A percentile compares a stretch with the other conserved stretches of the same genome.
Conservation (phyloP, 371 early-diverging fungal genomes). For the Mortierella polycephala region DNA sequence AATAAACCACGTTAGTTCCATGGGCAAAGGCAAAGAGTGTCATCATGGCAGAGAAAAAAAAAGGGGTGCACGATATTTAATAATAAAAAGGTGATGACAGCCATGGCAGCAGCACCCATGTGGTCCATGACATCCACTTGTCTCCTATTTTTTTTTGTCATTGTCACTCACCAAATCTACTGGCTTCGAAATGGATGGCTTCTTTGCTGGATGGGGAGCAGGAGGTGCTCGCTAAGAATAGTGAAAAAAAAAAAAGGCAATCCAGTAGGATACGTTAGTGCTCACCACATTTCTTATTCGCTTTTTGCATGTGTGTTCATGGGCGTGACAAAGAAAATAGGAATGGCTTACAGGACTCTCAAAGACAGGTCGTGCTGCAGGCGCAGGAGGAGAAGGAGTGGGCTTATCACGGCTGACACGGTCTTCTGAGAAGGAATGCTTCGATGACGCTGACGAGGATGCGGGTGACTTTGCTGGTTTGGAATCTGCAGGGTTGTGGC, state of each 20-base stretch:
- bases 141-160: conserved; percentile 1
- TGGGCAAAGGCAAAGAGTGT: too few species aligned
- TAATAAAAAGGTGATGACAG: too few species aligned
- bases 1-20: too few species aligned
- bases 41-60: too few species aligned
- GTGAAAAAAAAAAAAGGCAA: background rate
- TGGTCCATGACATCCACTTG: conserved; percentile 10
- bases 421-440: conserved; percentile 25
- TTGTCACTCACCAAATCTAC: conserved; percentile 28
- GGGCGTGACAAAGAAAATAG: background rate
- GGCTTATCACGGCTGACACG: conserved; percentile 26
- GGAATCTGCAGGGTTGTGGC: conserved; percentile 57
- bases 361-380: conserved; percentile 49
- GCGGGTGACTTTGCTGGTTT: too few species aligned
- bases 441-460: too few species aligned
- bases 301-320: background rate
- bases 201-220: conserved; percentile 30
- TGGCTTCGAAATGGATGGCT: conserved; percentile 26
- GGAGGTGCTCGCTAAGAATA: conserved; percentile 40
- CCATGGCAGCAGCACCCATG: too few species aligned
- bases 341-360: conserved; percentile 51
- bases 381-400: conserved; percentile 17
- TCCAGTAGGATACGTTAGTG: conserved; percentile 14
- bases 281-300: too few species aligned
- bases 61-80: too few species aligned